A percentile compares a stretch with the other conserved stretches of the same genome.
These are phyloP conservation scores for Kluyveromyces wickerhamii DNA, from an alignment of 805 yeast species.

Conservation along the genomic window DNA sequence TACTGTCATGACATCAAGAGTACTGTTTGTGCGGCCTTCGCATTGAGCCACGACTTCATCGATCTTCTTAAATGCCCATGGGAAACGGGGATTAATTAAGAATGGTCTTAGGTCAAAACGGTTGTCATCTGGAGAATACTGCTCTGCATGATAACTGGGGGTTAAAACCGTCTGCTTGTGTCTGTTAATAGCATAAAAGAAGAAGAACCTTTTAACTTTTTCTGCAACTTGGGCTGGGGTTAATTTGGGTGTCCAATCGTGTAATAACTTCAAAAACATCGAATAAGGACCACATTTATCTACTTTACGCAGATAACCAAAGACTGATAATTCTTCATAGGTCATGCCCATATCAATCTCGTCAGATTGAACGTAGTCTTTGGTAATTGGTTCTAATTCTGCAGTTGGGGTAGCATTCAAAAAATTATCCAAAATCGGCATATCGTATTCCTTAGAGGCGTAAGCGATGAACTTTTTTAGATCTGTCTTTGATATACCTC, in stretches of 20 bases:
- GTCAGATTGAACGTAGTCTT: slow-evolving; percentile 87
- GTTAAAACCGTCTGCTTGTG: slow-evolving; percentile 98
- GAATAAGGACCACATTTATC: slow-evolving; percentile 95
- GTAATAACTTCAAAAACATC: slow-evolving; percentile 83
- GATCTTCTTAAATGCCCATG: slow-evolving; percentile 85
- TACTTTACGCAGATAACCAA: slow-evolving; percentile 86
- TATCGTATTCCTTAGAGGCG: slow-evolving; percentile 57
- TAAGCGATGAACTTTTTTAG: slow-evolving; percentile 77
- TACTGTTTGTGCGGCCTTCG: slow-evolving; percentile 29
- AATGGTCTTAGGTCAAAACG: slow-evolving; percentile 96
- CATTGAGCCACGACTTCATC: slow-evolving; percentile 64
- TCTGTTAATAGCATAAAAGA: slow-evolving; percentile 88
- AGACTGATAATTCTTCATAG: slow-evolving; percentile 83
- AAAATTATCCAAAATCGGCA: slow-evolving; percentile 74
- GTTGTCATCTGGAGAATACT: slow-evolving; percentile 96
- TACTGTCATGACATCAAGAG: slow-evolving; percentile 26
- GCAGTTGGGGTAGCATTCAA: slow-evolving; percentile 95
- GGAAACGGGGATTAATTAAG: slow-evolving; percentile 78
- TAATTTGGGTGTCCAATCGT: slow-evolving; percentile 83
- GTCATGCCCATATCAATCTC: slow-evolving; percentile 99
- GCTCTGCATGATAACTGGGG: slow-evolving; percentile 96
- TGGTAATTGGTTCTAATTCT: slow-evolving; percentile 93
- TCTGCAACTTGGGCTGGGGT: slow-evolving; percentile 81
- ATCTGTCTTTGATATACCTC: slow-evolving; percentile 96
- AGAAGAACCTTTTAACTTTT: slow-evolving; percentile 88